Evolutionary conservation across 2,329 filamentous ascomycete genomes (phyloP).

Genomic region (Calonectria naviculata): DNA sequence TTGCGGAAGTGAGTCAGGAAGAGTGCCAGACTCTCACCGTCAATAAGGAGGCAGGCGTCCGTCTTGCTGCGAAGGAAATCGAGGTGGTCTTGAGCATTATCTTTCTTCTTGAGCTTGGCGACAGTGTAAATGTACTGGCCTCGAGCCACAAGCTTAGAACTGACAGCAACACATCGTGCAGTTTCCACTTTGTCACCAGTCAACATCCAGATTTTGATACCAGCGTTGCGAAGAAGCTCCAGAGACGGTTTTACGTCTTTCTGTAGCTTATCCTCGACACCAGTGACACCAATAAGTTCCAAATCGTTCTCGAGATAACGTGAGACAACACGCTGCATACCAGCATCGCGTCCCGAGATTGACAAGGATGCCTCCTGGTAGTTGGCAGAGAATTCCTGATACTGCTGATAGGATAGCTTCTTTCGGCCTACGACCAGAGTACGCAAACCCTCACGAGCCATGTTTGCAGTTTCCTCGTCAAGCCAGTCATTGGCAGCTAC

Average conservation of each 20-base stretch:
- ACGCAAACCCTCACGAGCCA: constrained; percentile 95
- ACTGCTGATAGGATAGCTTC: constrained; percentile 81
- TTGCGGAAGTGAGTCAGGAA: constrained; percentile 85
- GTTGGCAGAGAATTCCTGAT: constrained; percentile 79
- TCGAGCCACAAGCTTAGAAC: constrained; percentile 90
- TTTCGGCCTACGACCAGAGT: constrained; percentile 97
- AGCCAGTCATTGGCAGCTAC: constrained; percentile 98
- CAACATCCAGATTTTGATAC: constrained; percentile 99
- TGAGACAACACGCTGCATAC: constrained; percentile 83
- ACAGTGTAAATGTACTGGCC: constrained; percentile 98
- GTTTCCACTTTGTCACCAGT: constrained; percentile 99
- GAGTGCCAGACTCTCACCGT: constrained; percentile 88
- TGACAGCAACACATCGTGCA: constrained; percentile 94
- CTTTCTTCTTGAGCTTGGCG: constrained; percentile 82
- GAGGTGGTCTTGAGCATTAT: constrained; percentile 87
- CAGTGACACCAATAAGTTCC: constrained; percentile 95
- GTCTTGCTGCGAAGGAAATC: constrained; percentile 90
- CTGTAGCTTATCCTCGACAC: constrained; percentile 97
- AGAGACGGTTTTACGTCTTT: constrained; percentile 95
- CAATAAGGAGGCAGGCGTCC: constrained; percentile 89
- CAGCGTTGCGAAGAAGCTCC: constrained; percentile 94
- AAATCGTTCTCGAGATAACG: constrained; percentile 88
- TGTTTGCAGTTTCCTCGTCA: constrained; percentile 98
- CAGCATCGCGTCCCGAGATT: constrained; percentile 81
- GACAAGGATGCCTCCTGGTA: constrained; percentile 85